phyloP scores from a whole-genome alignment of 2,329 filamentous ascomycete species.

The Akanthomyces muscarius region DNA sequence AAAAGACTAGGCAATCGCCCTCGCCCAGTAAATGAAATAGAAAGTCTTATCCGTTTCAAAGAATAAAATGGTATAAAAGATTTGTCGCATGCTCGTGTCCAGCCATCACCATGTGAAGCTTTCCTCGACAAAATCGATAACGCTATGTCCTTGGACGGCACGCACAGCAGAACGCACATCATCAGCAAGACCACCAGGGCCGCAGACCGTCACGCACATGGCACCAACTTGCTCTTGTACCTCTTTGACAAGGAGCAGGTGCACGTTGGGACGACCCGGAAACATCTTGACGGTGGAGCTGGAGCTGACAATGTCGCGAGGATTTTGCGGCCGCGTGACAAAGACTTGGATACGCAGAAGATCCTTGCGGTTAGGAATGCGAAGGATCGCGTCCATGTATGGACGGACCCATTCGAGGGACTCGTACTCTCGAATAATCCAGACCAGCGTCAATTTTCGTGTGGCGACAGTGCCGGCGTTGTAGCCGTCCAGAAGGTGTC shows the following conservation, averaged over 20 bases:
- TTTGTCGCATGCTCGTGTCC: not conserved
- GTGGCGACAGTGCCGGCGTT: conserved; percentile 71
- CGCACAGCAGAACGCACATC: conserved; percentile 69
- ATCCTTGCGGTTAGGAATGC: conserved; percentile 75
- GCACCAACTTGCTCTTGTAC: conserved; percentile 78
- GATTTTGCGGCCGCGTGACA: conserved; percentile 79
- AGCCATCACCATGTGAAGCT: conserved; percentile 60
- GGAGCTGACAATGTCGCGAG: conserved; percentile 74
- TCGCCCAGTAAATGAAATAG: conserved; percentile 17
- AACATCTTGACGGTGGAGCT: conserved; percentile 86
- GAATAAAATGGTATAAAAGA: conserved; percentile 12
- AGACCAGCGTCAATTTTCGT: conserved; percentile 76
- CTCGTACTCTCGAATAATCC: conserved; percentile 87
- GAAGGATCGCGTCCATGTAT: conserved; percentile 72
- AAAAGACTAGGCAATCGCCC: not conserved
- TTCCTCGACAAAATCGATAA: conserved; percentile 74
- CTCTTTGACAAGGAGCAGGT: conserved; percentile 75
- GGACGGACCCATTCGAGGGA: conserved; percentile 90
- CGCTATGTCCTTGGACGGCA: conserved; percentile 56
- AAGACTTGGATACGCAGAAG: conserved; percentile 84
- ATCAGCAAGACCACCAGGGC: conserved; percentile 69
- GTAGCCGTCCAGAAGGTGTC: conserved; percentile 67
- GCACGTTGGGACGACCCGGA: conserved; percentile 80
- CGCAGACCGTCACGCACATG: conserved; percentile 81
- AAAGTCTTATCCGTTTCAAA: not conserved